These are phyloP conservation scores for Taiwanofungus camphoratus DNA, from an alignment of 1,284 basidiomycete genomes.

Conservation along the genomic window DNA sequence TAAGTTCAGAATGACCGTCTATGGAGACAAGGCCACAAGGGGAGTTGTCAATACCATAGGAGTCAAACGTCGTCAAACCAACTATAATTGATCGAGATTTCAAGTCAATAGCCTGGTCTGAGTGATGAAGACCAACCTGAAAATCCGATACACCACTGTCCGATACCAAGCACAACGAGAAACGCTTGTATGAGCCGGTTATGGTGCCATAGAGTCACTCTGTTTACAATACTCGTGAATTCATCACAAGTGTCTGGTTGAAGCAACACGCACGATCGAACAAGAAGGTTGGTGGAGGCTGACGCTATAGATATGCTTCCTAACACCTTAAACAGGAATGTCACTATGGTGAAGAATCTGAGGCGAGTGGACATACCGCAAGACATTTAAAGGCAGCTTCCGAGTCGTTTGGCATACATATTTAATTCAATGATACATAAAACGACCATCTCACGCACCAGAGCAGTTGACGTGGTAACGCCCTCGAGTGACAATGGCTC, in stretches of 20 bases:
- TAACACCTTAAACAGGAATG: neutral
- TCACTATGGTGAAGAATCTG: neutral
- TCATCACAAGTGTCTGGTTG: neutral
- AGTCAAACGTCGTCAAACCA: no score
- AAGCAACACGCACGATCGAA: slow-evolving; percentile 1
- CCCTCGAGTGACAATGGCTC: neutral
- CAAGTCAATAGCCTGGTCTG: neutral
- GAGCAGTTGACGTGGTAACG: no score
- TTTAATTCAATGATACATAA: no score
- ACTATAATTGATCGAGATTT: neutral
- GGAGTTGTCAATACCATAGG: neutral
- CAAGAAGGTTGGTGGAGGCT: neutral
- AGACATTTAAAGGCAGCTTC: neutral
- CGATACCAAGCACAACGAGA: neutral
- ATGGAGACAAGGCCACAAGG: neutral
- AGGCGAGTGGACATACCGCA: no score
- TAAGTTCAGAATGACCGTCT: neutral
- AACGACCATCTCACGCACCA: no score
- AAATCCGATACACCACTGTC: neutral
- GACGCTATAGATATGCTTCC: neutral
- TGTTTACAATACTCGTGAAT: neutral
- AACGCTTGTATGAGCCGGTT: neutral
- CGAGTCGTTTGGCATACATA: no score
- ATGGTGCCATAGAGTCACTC: slow-evolving; percentile 1
- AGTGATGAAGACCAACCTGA: neutral